Percentiles rank a stretch among this genome's conserved stretches.
Conservation (phyloP, 495 filamentous ascomycete species). For the Tuber indicum region DNA sequence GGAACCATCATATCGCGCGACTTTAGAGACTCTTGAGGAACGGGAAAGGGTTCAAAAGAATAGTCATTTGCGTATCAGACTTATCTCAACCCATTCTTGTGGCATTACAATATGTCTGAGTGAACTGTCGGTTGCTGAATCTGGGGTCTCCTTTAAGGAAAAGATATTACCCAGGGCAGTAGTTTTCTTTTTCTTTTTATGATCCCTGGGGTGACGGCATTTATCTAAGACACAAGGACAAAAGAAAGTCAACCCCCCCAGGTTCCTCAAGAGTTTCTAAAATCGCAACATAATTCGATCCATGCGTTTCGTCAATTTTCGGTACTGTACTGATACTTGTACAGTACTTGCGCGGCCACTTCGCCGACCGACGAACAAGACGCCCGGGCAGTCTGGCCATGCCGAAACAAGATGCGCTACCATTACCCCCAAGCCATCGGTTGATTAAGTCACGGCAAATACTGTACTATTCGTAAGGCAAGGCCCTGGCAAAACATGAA, state of each 20-base stretch:
- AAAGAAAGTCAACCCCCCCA: neutral
- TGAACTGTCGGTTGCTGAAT: neutral
- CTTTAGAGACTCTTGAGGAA: neutral
- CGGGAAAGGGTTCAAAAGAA: neutral
- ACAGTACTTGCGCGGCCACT: neutral
- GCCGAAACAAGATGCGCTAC: neutral
- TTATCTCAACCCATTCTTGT: neutral
- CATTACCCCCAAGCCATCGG: neutral
- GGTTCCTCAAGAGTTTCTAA: neutral
- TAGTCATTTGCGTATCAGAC: neutral
- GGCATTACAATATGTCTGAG: neutral
- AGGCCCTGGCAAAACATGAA: neutral
- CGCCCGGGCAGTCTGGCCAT: neutral
- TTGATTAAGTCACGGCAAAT: neutral
- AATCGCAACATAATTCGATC: neutral
- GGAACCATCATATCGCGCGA: neutral
- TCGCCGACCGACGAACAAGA: neutral
- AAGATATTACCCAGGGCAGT: neutral
- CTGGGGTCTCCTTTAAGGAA: neutral
- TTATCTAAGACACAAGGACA: neutral
- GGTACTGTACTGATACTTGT: neutral
- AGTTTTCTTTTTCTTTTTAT: neutral
- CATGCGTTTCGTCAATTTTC: neutral
- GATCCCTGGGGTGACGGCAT: neutral
- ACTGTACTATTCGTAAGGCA: neutral